These are phyloP conservation scores for Fusarium zealandicum DNA, from an alignment of 2,329 filamentous ascomycete genomes.

Conservation along the genomic window DNA sequence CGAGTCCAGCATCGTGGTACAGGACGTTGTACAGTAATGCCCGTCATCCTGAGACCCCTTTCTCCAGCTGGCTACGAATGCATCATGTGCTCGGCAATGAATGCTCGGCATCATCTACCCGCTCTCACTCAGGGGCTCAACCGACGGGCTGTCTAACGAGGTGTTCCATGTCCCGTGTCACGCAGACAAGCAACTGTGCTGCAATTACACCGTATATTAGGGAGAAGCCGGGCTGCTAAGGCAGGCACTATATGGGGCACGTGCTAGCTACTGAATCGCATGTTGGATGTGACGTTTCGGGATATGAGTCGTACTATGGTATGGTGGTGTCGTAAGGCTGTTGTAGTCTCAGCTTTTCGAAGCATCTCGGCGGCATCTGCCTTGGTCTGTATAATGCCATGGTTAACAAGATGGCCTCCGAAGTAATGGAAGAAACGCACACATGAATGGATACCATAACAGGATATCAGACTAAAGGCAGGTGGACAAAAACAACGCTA, in stretches of 20 bases:
- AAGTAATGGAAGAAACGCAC: too few species aligned
- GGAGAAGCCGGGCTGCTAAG: conserved; percentile 15
- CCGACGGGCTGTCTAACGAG: conserved; percentile 8
- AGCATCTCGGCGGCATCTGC: background rate
- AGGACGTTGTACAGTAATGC: conserved; percentile 1
- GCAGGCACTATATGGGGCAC: conserved; percentile 30
- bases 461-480: too few species aligned
- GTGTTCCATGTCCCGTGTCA: conserved; percentile 11
- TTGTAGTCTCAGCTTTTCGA: conserved; percentile 8
- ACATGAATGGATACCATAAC: too few species aligned
- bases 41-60: conserved; percentile 11
- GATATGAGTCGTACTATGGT: conserved; percentile 33
- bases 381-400: background rate
- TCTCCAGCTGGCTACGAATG: background rate
- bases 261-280: conserved; percentile 37
- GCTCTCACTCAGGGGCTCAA: conserved; percentile 4
- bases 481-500: too few species aligned
- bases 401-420: too few species aligned
- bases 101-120: conserved; percentile 9
- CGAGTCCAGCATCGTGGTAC: conserved; percentile 5
- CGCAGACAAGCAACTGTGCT: conserved; percentile 14
- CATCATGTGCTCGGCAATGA: conserved; percentile 1
- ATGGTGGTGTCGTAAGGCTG: conserved; percentile 14
- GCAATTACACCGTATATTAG: conserved; percentile 25
- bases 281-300: conserved; percentile 24